Evolutionary conservation across 345 rosid genomes (phyloP).

Genomic region (Geranium brycei): DNA sequence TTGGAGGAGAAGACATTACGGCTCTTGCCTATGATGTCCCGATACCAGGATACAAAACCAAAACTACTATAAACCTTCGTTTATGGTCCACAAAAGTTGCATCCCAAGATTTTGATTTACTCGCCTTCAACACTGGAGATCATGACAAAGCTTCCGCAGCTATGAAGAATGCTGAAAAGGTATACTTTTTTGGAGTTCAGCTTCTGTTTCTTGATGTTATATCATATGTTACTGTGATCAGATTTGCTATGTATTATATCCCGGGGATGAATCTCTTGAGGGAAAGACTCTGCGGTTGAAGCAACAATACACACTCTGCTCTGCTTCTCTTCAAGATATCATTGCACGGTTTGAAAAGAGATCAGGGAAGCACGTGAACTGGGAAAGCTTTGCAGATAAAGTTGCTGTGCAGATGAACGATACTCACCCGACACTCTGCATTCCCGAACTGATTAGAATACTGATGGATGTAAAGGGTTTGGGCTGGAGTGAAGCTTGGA

Average conservation of each 20-base stretch:
- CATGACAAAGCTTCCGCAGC: conserved; percentile 39
- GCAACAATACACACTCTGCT: conserved; percentile 44
- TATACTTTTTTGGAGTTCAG: not conserved
- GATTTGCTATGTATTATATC: conserved; percentile 42
- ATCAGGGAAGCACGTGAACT: conserved; percentile 20
- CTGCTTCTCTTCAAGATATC: conserved; percentile 42
- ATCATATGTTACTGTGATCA: conserved; percentile 8
- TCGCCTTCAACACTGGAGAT: conserved; percentile 30
- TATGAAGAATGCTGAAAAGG: conserved; percentile 37
- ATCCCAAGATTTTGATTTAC: conserved; percentile 26
- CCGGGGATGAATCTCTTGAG: conserved; percentile 36
- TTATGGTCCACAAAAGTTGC: conserved; percentile 43
- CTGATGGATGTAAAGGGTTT: conserved; percentile 34
- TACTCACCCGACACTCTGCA: conserved; percentile 42
- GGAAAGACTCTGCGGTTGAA: conserved; percentile 43
- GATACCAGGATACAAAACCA: conserved; percentile 38
- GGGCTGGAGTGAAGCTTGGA: conserved; percentile 41
- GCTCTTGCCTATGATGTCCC: conserved; percentile 39
- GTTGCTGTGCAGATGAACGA: conserved; percentile 49
- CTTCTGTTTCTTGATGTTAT: too few species aligned
- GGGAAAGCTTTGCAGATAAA: conserved; percentile 36
- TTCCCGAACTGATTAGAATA: conserved; percentile 40
- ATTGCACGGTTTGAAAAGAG: conserved; percentile 31
- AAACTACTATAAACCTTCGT: conserved; percentile 34
- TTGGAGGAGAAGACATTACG: conserved; percentile 30